phyloP scores from a whole-genome alignment of 352 stramenopile species.

The Phytophthora kernoviae region DNA sequence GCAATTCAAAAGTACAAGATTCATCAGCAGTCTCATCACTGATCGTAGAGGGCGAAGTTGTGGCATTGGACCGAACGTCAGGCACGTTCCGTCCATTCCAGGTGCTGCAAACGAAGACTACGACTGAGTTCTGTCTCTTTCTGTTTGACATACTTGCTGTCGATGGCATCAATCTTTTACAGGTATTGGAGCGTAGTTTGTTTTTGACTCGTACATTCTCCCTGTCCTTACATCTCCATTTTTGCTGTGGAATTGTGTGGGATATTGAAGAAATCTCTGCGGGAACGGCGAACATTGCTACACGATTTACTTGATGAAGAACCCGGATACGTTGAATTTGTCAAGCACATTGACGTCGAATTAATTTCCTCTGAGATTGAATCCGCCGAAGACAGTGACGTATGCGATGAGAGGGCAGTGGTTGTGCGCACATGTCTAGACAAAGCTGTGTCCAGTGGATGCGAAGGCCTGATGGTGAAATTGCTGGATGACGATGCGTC shows the following conservation, averaged over 20 bases:
- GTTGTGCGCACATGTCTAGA: constrained; percentile 47
- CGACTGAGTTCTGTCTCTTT: constrained; percentile 79
- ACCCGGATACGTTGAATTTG: constrained; percentile 63
- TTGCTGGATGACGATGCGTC: constrained; percentile 49
- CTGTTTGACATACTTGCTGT: constrained; percentile 74
- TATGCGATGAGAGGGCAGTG: not conserved
- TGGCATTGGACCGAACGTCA: constrained; percentile 63
- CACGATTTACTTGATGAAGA: constrained; percentile 37
- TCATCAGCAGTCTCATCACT: constrained; percentile 35
- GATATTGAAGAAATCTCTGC: constrained; percentile 39
- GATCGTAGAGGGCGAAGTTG: constrained; percentile 80
- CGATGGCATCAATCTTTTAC: constrained; percentile 51
- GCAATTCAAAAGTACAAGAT: constrained; percentile 5
- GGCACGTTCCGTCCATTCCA: constrained; percentile 72
- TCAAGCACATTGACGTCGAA: constrained; percentile 57
- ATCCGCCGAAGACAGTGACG: not conserved
- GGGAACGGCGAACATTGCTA: constrained; percentile 49
- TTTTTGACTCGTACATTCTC: not conserved
- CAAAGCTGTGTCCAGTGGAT: constrained; percentile 58
- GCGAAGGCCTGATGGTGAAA: constrained; percentile 86
- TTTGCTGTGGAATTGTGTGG: not conserved
- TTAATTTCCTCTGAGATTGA: not conserved
- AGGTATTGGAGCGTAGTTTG: constrained; percentile 26
- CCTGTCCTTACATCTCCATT: not conserved
- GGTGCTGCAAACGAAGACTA: constrained; percentile 76